These are phyloP conservation scores for Xylaria grammica DNA, from an alignment of 495 filamentous ascomycete genomes.

Conservation along the genomic window DNA sequence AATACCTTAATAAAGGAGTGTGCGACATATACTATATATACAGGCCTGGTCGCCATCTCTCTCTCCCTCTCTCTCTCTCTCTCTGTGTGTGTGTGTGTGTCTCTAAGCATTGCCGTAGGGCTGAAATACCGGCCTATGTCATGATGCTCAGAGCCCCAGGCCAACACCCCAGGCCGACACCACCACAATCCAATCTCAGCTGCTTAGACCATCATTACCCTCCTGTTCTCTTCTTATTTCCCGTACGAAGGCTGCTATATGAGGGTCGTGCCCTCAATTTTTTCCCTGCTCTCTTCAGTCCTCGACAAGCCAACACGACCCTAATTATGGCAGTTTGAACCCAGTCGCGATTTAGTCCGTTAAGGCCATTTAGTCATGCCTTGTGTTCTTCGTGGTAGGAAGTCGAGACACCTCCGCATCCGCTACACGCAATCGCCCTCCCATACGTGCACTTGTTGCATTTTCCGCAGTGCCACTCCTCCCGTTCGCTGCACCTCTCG, in stretches of 20 bases:
- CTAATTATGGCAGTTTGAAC: not conserved
- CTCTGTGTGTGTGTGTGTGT: too few relatives aligned
- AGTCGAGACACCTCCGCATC: constrained; percentile 19
- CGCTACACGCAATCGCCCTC: constrained; percentile 1
- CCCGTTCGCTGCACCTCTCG: constrained; percentile 15
- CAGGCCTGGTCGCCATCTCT: constrained; percentile 6
- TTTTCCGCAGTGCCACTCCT: constrained; percentile 21
- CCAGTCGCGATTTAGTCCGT: constrained; percentile 1
- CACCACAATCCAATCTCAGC: too few relatives aligned
- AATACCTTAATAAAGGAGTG: constrained; percentile 14
- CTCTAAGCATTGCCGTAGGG: too few relatives aligned
- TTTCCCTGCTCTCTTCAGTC: not conserved
- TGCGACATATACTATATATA: constrained; percentile 7
- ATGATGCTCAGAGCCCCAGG: not conserved
- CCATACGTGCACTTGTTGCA: constrained; percentile 23
- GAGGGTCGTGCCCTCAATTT: not conserved
- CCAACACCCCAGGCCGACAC: too few relatives aligned
- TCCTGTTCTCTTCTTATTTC: not conserved
- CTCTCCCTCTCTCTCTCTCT: not conserved
- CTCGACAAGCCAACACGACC: not conserved
- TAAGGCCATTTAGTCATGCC: not conserved
- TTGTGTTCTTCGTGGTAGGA: constrained; percentile 19
- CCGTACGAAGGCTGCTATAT: not conserved
- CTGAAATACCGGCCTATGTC: too few relatives aligned
- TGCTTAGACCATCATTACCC: not conserved